These are phyloP conservation scores for Paecilomyces formosus DNA, from an alignment of 2,329 filamentous ascomycete species.

Conservation along the genomic window DNA sequence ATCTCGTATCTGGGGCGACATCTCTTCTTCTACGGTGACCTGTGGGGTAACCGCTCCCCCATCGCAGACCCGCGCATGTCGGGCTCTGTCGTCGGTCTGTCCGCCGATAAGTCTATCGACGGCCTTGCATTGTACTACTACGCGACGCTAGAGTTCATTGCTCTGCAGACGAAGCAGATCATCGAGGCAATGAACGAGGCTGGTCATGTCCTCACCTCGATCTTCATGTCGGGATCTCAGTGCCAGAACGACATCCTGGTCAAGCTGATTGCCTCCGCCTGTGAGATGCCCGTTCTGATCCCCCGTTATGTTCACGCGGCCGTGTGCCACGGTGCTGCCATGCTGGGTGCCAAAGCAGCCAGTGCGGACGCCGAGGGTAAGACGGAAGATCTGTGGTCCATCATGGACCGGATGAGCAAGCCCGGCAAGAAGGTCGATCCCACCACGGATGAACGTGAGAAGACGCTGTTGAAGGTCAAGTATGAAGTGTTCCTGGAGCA, in stretches of 20 bases:
- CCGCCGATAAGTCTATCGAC: constrained; percentile 78
- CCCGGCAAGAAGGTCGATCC: constrained; percentile 77
- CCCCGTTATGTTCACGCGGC: constrained; percentile 91
- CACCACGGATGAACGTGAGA: constrained; percentile 63
- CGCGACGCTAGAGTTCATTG: constrained; percentile 95
- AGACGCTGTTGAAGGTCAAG: constrained; percentile 75
- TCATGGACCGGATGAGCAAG: constrained; percentile 98
- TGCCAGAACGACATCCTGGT: constrained; percentile 94
- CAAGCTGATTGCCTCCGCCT: constrained; percentile 81
- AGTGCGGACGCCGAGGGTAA: constrained; percentile 68
- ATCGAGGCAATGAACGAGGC: constrained; percentile 86
- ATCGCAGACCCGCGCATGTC: constrained; percentile 91
- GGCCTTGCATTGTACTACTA: constrained; percentile 90
- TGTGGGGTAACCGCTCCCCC: constrained; percentile 94
- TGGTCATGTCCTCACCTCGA: constrained; percentile 79
- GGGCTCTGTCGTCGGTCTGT: constrained; percentile 78
- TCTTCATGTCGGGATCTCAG: constrained; percentile 98
- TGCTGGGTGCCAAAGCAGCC: constrained; percentile 96
- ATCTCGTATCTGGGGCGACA: constrained; percentile 84
- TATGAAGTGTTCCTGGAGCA: constrained; percentile 95
- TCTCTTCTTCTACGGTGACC: constrained; percentile 97
- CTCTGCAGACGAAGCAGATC: constrained; percentile 92
- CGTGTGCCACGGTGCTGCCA: constrained; percentile 95
- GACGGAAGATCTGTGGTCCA: constrained; percentile 84
- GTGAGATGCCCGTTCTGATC: constrained; percentile 86